A percentile compares a stretch with the other conserved stretches of the same genome.
Evolutionary conservation across 148 eudicot genomes (phyloP).

Genomic region (Hydrangea macrophylla): DNA sequence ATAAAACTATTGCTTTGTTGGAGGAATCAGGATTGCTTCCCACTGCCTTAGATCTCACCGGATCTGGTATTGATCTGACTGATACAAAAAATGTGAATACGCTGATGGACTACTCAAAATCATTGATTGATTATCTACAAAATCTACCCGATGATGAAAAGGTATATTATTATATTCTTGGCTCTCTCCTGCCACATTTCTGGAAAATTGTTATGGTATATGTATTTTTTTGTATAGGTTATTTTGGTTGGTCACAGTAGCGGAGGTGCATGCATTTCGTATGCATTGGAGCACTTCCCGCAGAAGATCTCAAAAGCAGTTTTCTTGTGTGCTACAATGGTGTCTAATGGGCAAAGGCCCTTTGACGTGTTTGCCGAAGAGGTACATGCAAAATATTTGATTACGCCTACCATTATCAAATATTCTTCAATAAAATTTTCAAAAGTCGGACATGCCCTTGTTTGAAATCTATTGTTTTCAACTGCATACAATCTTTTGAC

Average conservation of each 20-base stretch:
- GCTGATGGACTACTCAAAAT: conserved; percentile 73
- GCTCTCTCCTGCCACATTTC: conserved; percentile 4
- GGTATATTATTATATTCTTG: conserved; percentile 29
- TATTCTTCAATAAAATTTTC: too few relatives aligned
- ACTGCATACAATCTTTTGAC: too few relatives aligned
- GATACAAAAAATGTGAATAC: conserved; percentile 57
- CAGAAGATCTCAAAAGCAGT: conserved; percentile 80
- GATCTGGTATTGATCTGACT: conserved; percentile 81
- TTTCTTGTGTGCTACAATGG: conserved; percentile 88
- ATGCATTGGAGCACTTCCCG: conserved; percentile 75
- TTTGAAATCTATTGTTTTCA: too few relatives aligned
- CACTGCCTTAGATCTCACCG: conserved; percentile 78
- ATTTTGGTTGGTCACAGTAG: conserved; percentile 95
- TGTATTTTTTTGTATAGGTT: conserved; percentile 43
- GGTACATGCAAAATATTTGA: conserved; percentile 33
- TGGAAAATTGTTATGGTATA: background rate
- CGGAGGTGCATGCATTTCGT: conserved; percentile 89
- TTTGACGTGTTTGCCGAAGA: conserved; percentile 85
- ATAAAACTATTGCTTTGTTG: conserved; percentile 81
- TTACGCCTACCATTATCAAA: too few relatives aligned
- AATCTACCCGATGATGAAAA: conserved; percentile 69
- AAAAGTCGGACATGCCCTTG: too few relatives aligned
- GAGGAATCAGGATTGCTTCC: conserved; percentile 85
- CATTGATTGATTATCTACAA: conserved; percentile 57
- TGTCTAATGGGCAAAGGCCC: conserved; percentile 80